Base-by-base conservation (phyloP, 2,329 filamentous ascomycete genomes). In the Coleophoma eucalyptorum region DNA sequence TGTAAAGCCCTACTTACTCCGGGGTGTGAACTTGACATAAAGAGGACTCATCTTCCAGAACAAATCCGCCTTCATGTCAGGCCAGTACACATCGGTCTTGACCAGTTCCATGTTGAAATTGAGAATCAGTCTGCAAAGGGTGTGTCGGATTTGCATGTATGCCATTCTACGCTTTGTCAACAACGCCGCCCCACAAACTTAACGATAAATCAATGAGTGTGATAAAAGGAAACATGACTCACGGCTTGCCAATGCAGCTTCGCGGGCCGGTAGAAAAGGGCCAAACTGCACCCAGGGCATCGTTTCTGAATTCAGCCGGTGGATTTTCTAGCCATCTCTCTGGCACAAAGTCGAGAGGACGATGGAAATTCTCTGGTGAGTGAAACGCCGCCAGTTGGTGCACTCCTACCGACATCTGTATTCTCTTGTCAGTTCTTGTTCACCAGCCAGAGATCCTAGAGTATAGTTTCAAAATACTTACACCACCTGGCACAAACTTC, bases 321-420 rank as follows among this genome's bases (percentile, higher is more conserved):
- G 33, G 10, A 15, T 35, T 15, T 10, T 35, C 33, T 15, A 51
- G 54, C 72, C 73, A 76, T 20, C 73, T 59, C 13, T 62, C 61
- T 1, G 69, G 70, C 26, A 70, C 46, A 46, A 66, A 70, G 15
- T 43, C 57, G 15, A 66, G 57, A 1, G 69, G 66, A 4, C 70
- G 59, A 1, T 55, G 34, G 26, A 49, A 52, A 20, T 50, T 49
- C 4, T 12, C n/a, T 15, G 40, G 18, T 7, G 41, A 35, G 20
- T 21, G 26, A 26, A 42, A 50, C 4, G 35, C 38, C 34, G 48
- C 35, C 48, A 13, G 26, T 18, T 20, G 16, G 19, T 16, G 13
- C 8, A 53, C 43, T 5, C 41, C 31, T 1, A 72, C 61, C 0
- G 56, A 64, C 4, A 46, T 49, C 3, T 34, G 10, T 10, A 40